phyloP scores from a whole-genome alignment of 1,139 yeast genomes.

The Geotrichum aggregatum region DNA sequence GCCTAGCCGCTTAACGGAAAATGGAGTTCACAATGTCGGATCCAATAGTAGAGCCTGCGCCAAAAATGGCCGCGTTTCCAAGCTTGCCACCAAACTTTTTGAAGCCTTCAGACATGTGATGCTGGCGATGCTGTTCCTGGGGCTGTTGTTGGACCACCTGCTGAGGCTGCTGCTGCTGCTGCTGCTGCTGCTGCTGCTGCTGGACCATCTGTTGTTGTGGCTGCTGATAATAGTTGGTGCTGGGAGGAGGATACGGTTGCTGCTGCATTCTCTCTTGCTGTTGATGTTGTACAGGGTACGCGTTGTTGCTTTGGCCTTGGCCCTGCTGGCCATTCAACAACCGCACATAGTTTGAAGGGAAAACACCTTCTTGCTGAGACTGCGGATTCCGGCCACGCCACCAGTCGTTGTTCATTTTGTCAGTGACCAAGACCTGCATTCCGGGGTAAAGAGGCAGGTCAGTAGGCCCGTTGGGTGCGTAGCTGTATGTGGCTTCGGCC shows the following conservation, averaged over 20 bases:
- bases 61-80: conserved; percentile 90
- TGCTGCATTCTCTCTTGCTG: conserved; percentile 18
- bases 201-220: conserved; percentile 15
- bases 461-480: conserved; percentile 61
- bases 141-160: conserved; percentile 20
- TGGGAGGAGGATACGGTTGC: conserved; percentile 16
- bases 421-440: conserved; percentile 62
- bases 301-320: conserved; percentile 3
- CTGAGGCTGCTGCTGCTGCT: conserved; percentile 21
- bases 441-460: conserved; percentile 66
- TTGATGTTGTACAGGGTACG: conserved; percentile 14
- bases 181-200: conserved; percentile 23
- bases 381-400: conserved; percentile 66
- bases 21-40: conserved; percentile 80
- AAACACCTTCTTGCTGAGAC: conserved; percentile 64
- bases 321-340: not conserved
- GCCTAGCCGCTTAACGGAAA: no score
- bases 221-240: conserved; percentile 17
- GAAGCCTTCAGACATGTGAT: conserved; percentile 39
- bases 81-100: conserved; percentile 75
- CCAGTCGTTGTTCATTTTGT: conserved; percentile 82
- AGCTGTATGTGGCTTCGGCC: conserved; percentile 70
- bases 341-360: conserved; percentile 82
- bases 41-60: conserved; percentile 98
- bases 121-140: conserved; percentile 19